Evolutionary conservation across 345 rosid species (phyloP).

Genomic region (Dipteronia dyeriana): DNA sequence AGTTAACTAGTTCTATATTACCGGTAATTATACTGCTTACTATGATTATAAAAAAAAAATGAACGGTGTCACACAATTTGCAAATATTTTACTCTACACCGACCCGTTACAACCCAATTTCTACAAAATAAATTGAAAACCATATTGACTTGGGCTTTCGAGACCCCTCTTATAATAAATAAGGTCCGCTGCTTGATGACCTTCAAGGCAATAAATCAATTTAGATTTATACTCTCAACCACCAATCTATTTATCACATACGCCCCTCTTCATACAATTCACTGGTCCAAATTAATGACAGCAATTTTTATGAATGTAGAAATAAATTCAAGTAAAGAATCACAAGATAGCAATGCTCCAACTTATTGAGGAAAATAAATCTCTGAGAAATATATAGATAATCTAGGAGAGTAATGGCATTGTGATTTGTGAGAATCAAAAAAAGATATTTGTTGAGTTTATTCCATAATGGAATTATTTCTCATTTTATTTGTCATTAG

Average conservation of each 20-base stretch:
- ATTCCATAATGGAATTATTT: background rate
- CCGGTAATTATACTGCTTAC: background rate
- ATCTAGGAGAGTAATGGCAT: background rate
- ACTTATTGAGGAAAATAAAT: background rate
- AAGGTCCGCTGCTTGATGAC: background rate
- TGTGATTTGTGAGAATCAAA: background rate
- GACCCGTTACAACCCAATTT: background rate
- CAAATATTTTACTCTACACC: background rate
- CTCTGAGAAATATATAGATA: background rate
- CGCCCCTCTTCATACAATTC: background rate
- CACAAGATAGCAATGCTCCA: background rate
- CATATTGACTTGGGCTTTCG: background rate
- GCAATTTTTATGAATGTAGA: background rate
- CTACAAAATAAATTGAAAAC: background rate
- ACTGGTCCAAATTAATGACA: background rate
- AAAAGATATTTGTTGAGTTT: background rate
- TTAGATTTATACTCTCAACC: conserved; percentile 13
- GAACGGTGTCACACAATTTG: background rate
- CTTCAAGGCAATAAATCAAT: background rate
- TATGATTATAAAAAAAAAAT: background rate
- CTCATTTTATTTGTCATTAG: background rate
- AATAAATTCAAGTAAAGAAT: background rate
- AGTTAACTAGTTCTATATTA: background rate
- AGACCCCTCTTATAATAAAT: background rate
- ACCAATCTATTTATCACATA: background rate